These are phyloP conservation scores for Paracoccidioides brasiliensis DNA, from an alignment of 2,329 filamentous ascomycete species.

Conservation along the genomic window DNA sequence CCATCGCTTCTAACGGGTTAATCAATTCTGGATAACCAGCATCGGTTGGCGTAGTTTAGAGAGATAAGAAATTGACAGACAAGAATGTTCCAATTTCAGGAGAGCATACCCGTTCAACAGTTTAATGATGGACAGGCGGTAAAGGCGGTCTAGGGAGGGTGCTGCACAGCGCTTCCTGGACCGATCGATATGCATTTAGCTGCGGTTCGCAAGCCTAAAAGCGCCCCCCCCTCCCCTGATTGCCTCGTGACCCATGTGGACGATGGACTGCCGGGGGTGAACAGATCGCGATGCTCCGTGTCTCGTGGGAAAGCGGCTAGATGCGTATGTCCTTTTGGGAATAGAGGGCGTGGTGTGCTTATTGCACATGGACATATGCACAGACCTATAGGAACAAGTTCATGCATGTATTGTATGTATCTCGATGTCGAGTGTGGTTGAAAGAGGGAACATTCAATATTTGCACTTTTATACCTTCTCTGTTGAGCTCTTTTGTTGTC, in stretches of 20 bases:
- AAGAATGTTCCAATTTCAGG: too few species aligned
- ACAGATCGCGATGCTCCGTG: background rate
- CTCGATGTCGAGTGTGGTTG: background rate
- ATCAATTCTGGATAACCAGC: too few species aligned
- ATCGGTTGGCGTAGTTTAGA: too few species aligned
- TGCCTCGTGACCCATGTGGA: background rate
- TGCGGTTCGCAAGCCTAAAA: too few species aligned
- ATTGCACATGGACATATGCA: background rate
- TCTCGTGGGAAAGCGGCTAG: background rate
- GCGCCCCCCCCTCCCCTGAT: background rate
- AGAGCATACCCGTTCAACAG: too few species aligned
- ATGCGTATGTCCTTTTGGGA: background rate
- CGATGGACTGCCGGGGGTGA: background rate
- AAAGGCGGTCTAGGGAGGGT: too few species aligned
- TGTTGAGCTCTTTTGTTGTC: background rate
- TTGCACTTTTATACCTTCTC: background rate
- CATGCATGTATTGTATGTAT: background rate
- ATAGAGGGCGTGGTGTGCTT: background rate
- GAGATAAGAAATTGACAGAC: too few species aligned
- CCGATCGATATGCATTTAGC: too few species aligned
- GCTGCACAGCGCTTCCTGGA: too few species aligned
- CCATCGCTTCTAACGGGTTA: too few species aligned
- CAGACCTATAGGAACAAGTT: background rate
- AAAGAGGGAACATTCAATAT: background rate
- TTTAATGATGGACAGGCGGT: too few species aligned